Base-by-base conservation (phyloP, 176 grass and related monocot species). In the Hyparrhenia diplandra region DNA sequence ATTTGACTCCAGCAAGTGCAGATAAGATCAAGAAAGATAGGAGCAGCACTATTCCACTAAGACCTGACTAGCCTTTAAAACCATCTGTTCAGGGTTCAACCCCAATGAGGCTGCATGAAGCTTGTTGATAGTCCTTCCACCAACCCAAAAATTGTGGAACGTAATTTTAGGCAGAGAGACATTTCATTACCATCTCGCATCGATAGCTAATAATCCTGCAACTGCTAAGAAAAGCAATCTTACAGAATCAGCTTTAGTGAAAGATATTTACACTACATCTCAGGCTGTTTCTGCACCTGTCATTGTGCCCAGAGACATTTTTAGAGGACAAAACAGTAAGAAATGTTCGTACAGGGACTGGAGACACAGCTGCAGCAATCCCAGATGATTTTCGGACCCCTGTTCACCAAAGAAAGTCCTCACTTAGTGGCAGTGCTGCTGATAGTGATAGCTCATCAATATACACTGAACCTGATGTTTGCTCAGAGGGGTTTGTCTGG, bases 251-350 rank as follows among this genome's bases (percentile, higher is more conserved):
- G 65, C 77, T 40, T 71, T 55, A 32, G 71, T 89, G 37, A 93
- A 81, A 84, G 90, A 94, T 75, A 93, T 89, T 76, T 90, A 94
- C 76, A 82, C 86, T 61, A 90, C 80, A 23, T 39, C 85, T 28
- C 83, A 69, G 25, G 55, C 80, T 60, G 58, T 88, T 79, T 88
- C 87, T 46, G 47, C 79, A 47, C 92, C 96, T 86, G 46, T 91
- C 82, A 39, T 91, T 87, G 85, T 88, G 55, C 96, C 92, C 60
- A 95, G 88, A 89, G 90, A 89, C 77, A 88, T 87, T 91, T n/a
- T 71, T 82, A 72, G 90, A 91, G 78, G 84, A 91, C 78, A 85
- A 84, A 78, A n/a, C 82, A 86, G 39, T 35, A 78, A 84, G 67
- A 30, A 87, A 81, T 82, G 31, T 73, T 71, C 67, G 75, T 85